These are phyloP conservation scores for Exophiala oligosperma DNA, from an alignment of 2,329 filamentous ascomycete species.

Conservation along the genomic window DNA sequence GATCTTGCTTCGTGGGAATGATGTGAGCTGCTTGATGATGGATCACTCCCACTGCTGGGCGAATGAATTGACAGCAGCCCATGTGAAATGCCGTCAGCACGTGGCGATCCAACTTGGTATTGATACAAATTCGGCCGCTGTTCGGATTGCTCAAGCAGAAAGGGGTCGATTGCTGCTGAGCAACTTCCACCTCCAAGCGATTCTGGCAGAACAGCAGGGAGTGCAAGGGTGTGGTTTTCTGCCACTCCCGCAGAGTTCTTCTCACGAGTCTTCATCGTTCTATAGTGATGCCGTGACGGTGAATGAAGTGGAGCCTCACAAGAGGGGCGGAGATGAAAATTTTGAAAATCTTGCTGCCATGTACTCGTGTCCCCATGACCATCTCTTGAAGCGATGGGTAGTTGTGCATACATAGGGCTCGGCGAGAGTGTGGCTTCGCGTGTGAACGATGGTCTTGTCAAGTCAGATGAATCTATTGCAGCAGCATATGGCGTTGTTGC, in stretches of 20 bases:
- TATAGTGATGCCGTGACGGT: constrained; percentile 46
- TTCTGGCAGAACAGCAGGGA: constrained; percentile 36
- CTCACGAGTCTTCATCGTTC: constrained; percentile 33
- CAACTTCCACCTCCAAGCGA: not conserved
- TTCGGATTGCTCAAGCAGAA: constrained; percentile 5
- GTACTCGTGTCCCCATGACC: constrained; percentile 39
- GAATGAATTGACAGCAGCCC: constrained; percentile 36
- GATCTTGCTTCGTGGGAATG: constrained; percentile 14
- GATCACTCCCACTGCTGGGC: constrained; percentile 32
- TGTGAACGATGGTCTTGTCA: constrained; percentile 9
- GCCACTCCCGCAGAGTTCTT: constrained; percentile 34
- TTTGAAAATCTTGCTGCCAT: constrained; percentile 57
- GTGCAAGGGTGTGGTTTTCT: constrained; percentile 35
- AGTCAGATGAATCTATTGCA: constrained; percentile 4
- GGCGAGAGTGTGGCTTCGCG: constrained; percentile 44
- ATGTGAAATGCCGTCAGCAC: not conserved
- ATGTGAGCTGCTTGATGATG: constrained; percentile 32
- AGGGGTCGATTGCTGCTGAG: constrained; percentile 15
- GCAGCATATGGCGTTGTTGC: constrained; percentile 36
- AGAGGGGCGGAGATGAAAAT: constrained; percentile 51
- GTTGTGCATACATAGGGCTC: constrained; percentile 56
- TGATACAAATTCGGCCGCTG: constrained; percentile 28
- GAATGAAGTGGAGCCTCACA: constrained; percentile 45
- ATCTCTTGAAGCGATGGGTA: constrained; percentile 43
- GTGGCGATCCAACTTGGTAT: constrained; percentile 33